Conservation (phyloP, 1,284 basidiomycete species). For the Pyrrhoderma noxium region DNA sequence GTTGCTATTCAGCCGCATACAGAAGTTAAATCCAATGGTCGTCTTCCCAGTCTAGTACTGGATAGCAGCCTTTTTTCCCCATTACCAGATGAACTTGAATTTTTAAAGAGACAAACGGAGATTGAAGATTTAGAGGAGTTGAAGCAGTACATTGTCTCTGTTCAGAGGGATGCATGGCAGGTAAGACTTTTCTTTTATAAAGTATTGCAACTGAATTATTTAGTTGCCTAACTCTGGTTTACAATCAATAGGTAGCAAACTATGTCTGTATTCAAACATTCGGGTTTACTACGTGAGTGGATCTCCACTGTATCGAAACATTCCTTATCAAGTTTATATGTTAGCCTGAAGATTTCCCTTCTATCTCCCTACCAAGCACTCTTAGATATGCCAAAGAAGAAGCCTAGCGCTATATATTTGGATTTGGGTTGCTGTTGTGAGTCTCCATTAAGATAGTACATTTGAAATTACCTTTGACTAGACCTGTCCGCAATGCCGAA, state of each 20-base stretch:
- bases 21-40: too few relatives aligned
- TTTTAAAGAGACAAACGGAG: constrained; percentile 35
- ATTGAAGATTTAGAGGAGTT: constrained; percentile 34
- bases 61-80: constrained; percentile 7
- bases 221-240: too few relatives aligned
- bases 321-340: not conserved
- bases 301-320: not conserved
- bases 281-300: constrained; percentile 9
- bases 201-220: not conserved
- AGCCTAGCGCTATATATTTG: constrained; percentile 23
- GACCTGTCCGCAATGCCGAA: constrained; percentile 16
- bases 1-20: too few relatives aligned
- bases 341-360: constrained; percentile 21
- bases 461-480: not conserved
- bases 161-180: constrained; percentile 15
- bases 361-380: constrained; percentile 22
- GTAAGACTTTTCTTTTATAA: not conserved
- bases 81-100: constrained; percentile 27
- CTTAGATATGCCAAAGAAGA: constrained; percentile 25
- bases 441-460: constrained; percentile 1
- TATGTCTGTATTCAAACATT: constrained; percentile 17
- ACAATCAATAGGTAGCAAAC: constrained; percentile 13
- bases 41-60: constrained; percentile 3
- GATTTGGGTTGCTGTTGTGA: constrained; percentile 27
- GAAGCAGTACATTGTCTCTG: constrained; percentile 40